Conservation (phyloP, 495 filamentous ascomycete genomes). For the Penicillium samsonianum region DNA sequence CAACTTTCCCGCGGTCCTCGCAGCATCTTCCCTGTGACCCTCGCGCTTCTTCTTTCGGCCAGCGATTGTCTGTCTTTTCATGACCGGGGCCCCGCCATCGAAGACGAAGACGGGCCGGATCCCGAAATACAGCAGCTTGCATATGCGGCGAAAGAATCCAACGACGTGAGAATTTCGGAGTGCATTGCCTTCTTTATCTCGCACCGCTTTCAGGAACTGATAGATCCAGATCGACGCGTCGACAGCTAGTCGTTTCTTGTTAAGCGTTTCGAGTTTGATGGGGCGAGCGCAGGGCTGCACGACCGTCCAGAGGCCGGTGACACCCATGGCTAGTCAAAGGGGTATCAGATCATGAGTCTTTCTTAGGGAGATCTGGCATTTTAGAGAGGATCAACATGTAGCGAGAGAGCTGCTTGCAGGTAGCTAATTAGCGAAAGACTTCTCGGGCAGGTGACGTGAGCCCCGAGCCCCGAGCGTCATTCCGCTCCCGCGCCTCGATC, state of each 20-base stretch:
- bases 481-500: constrained; percentile 19
- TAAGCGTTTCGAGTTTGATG: constrained; percentile 92
- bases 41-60: constrained; percentile 77
- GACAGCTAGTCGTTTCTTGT: constrained; percentile 90
- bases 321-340: constrained; percentile 70
- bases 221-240: constrained; percentile 99
- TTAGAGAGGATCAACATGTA: neutral
- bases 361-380: neutral
- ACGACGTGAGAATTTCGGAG: constrained; percentile 93
- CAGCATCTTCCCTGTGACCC: constrained; percentile 89
- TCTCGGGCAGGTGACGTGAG: constrained; percentile 2
- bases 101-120: constrained; percentile 98
- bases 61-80: constrained; percentile 89
- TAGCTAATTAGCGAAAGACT: constrained; percentile 9
- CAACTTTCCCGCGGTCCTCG: constrained; percentile 83
- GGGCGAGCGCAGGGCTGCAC: constrained; percentile 81
- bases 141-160: constrained; percentile 96
- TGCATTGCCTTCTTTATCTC: constrained; percentile 97
- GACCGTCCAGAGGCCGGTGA: constrained; percentile 94
- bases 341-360: neutral
- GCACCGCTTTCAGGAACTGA: constrained; percentile 97
- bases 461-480: constrained; percentile 6
- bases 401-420: neutral
- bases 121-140: constrained; percentile 95
- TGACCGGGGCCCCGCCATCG: constrained; percentile 86